Evolutionary conservation across 805 yeast genomes (phyloP), one percentile per base, ranked within the genome.

Genomic region (Saccharomycopsis fermentans): DNA sequence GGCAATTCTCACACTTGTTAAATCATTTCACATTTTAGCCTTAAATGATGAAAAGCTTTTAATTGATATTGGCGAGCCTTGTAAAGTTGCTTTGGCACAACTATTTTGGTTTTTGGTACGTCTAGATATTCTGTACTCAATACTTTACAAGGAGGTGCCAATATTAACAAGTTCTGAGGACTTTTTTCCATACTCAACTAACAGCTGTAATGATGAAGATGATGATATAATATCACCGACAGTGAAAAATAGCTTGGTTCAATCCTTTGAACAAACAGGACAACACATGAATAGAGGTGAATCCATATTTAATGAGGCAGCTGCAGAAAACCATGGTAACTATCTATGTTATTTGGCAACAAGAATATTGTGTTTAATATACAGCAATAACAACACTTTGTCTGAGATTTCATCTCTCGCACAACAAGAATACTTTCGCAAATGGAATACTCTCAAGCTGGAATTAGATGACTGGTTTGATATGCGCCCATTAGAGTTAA

Each of bases 111-210:
- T 52, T 8, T 51, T 61, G 34, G 56, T 48, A 4, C 11, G 53
- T n/a, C n/a, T 61, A 26, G 63, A 61, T 36, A 6, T 61, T 9
- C 54, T 50, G 54, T 59, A 56, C 43, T 55, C 62, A 4, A 21
- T 59, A 6, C 24, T 35, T 32, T 52, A 36, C 16, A 55, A 55
- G 26, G 58, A 58, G 24, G 50, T 43, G 2, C 39, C 59, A 17
- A 50, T 48, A 17, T 43, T 55, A 29, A 43, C 9, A 11, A 43
- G 24, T n/a, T 43, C 50, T 21, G 12, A 21, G 12, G 29, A n/a
- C 40, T 39, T 43, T 32, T 36, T 39, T 21, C 11, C 50, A 6
- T 43, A 21, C 12, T 6, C 26, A 2, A 12, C 43, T n/a, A n/a
- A 43, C 12, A 1, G 2, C 8, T 16, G 24, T 21, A 29, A 43